Evolutionary conservation across 306 rosid genomes (phyloP), one percentile per base, ranked within the genome.

Genomic region (Cucurbita ficifolia): DNA sequence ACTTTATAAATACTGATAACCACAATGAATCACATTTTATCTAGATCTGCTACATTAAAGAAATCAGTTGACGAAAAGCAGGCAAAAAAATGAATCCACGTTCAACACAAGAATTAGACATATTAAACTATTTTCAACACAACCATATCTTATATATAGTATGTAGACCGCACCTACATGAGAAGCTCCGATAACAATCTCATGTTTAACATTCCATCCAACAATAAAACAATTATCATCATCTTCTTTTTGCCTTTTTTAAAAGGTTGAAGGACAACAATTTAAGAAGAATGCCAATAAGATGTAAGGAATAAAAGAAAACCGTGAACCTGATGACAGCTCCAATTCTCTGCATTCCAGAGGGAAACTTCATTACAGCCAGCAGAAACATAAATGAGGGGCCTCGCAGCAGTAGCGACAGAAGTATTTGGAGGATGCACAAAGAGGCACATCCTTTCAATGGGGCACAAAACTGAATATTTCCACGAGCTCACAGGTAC

Each of bases 301-400:
- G 7, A 39, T 61, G 45, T 53, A 38, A 72, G 36, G 75, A 72
- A 38, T 51, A 52, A 42, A 72, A 38, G 76, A 75, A 40, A 68
- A 63, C 67, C 81, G 69, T 36, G 73, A 81, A 92, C 98, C 98
- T 90, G 97, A 86, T 90, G 98, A 82, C 98, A 94, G 81, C 90
- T 94, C 72, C 92, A 88, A 82, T 87, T 91, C 82, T 94, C 98
- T 58, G 96, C 97, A 86, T 94, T 94, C 98, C 98, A 94, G 76
- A 94, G 98, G 68, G 96, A 90, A 80, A 94, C 96, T 86, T 94
- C 97, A 77, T 86, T 89, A 82, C 89, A 90, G 50, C 98, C 98
- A 40, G 97, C 96, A 38, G 97, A 93, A 74, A 94, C 97, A 81
- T 89, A 94, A 76, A 94, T 87, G 82, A 91, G 97, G 78, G 98